Evolutionary conservation across 352 stramenopile species (phyloP).

Genomic region (Phytophthora fragariae): DNA sequence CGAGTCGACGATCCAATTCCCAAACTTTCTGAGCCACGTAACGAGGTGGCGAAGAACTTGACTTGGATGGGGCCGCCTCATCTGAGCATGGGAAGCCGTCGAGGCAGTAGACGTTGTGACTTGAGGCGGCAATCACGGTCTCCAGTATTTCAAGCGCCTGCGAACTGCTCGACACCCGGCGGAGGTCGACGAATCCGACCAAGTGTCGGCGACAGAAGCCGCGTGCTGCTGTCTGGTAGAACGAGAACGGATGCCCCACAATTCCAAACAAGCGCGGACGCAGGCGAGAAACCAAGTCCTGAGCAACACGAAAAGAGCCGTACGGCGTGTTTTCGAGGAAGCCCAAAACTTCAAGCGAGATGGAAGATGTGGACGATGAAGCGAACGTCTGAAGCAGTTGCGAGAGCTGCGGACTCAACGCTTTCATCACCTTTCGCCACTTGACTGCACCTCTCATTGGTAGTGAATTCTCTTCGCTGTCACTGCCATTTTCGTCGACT

Average conservation of each 20-base stretch:
- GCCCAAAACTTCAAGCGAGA: slow-evolving; percentile 34
- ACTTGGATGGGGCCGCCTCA: slow-evolving; percentile 9
- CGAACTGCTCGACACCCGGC: slow-evolving; percentile 22
- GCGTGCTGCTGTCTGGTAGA: slow-evolving; percentile 45
- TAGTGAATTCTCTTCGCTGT: slow-evolving; percentile 15
- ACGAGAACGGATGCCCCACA: slow-evolving; percentile 53
- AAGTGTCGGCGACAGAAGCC: slow-evolving; percentile 35
- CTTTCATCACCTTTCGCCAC: slow-evolving; percentile 31
- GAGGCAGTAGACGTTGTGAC: slow-evolving; percentile 37
- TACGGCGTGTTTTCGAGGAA: slow-evolving; percentile 30
- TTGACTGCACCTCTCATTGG: slow-evolving; percentile 29
- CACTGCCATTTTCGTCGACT: slow-evolving; percentile 16
- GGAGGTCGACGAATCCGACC: slow-evolving; percentile 42
- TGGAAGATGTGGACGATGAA: slow-evolving; percentile 18
- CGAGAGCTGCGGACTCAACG: slow-evolving; percentile 41
- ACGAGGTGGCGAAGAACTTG: slow-evolving; percentile 27
- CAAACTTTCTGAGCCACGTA: slow-evolving; percentile 61
- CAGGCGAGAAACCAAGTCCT: slow-evolving; percentile 32
- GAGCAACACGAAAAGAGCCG: slow-evolving; percentile 20
- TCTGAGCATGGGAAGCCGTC: slow-evolving; percentile 55
- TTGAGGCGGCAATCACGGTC: slow-evolving; percentile 30
- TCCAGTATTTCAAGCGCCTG: slow-evolving; percentile 35
- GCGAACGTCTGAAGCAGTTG: slow-evolving; percentile 44
- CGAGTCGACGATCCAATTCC: slow-evolving; percentile 43
- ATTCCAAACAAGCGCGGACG: slow-evolving; percentile 42